These are phyloP conservation scores for Sisymbrium altissimum DNA, from an alignment of 345 rosid species.

Conservation along the genomic window DNA sequence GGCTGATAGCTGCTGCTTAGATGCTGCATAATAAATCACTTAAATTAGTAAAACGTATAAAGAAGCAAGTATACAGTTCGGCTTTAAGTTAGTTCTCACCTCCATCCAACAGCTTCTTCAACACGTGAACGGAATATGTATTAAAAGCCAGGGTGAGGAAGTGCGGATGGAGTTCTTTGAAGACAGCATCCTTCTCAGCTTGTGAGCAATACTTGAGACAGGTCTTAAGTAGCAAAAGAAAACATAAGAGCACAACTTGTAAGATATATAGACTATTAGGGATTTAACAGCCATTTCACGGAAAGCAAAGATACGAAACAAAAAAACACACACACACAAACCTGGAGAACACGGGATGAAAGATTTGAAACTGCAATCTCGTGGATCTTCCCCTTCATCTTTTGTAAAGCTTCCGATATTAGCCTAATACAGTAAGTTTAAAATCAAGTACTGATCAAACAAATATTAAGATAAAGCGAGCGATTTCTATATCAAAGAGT, in stretches of 20 bases:
- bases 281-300: not conserved
- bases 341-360: constrained; percentile 96
- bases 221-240: constrained; percentile 41
- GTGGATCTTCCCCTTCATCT: constrained; percentile 92
- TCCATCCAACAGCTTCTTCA: constrained; percentile 77
- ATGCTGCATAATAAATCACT: constrained; percentile 46
- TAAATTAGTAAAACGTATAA: not conserved
- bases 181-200: constrained; percentile 69
- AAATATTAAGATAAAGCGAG: not conserved
- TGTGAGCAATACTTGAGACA: constrained; percentile 79
- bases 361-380: constrained; percentile 84
- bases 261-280: not conserved
- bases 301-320: not conserved
- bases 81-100: constrained; percentile 42
- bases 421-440: constrained; percentile 38
- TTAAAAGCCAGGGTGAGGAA: constrained; percentile 64
- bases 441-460: not conserved
- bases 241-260: not conserved
- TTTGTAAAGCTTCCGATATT: constrained; percentile 66
- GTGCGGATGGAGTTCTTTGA: constrained; percentile 76
- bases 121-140: constrained; percentile 65
- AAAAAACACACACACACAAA: constrained; percentile 12
- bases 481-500: not conserved
- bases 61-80: not conserved
- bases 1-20: constrained; percentile 66